Conservation (phyloP, 1,284 basidiomycete genomes). For the Ganoderma leucocontextum region DNA sequence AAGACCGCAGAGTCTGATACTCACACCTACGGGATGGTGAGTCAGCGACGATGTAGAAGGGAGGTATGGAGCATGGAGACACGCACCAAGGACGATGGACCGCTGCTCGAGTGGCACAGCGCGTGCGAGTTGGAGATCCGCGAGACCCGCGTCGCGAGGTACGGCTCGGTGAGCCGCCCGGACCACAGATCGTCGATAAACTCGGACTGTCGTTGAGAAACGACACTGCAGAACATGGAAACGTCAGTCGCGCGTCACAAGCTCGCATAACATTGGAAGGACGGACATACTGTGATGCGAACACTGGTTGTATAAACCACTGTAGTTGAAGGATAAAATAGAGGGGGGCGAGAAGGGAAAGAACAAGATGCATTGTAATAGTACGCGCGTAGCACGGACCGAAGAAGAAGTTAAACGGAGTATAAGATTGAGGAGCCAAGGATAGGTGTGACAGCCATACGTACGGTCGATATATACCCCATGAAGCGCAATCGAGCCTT, state of each 20-base stretch:
- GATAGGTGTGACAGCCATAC: neutral
- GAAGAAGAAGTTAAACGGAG: neutral
- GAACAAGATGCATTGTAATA: neutral
- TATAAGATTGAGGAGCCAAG: neutral
- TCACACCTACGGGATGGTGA: neutral
- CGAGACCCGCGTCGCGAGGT: neutral
- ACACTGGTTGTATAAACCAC: neutral
- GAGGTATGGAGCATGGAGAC: neutral
- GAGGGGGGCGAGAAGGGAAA: neutral
- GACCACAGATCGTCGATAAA: conserved; percentile 1
- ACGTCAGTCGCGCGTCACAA: neutral
- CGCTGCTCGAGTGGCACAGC: neutral
- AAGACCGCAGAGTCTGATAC: neutral
- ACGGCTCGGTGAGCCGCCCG: neutral
- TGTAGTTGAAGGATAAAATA: neutral
- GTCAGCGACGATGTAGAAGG: neutral
- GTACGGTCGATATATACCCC: neutral
- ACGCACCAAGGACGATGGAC: neutral
- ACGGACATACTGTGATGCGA: neutral
- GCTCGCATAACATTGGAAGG: too few relatives aligned
- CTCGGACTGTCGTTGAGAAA: neutral
- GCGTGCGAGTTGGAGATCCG: neutral
- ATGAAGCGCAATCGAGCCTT: neutral
- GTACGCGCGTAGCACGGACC: neutral
- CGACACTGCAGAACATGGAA: neutral